Percentiles rank a stretch among this genome's conserved stretches.
These are phyloP conservation scores for Cercospora sp. DNA, from an alignment of 2,329 filamentous ascomycete species.

Conservation along the genomic window DNA sequence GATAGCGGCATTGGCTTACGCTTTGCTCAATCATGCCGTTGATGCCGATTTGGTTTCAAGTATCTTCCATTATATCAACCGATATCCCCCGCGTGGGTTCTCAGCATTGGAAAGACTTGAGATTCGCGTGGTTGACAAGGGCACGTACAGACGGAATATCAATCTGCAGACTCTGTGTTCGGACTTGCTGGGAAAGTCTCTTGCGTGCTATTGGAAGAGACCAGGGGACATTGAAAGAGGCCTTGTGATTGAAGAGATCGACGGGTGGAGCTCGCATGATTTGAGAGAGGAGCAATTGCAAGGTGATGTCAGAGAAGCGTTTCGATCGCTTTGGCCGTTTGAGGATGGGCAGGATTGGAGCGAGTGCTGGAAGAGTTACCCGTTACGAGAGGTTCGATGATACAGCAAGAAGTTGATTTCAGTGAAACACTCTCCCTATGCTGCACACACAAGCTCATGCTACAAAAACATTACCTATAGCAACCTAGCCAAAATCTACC, in stretches of 20 bases:
- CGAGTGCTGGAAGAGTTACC: background rate
- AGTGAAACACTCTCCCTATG: no score
- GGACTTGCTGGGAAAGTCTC: background rate
- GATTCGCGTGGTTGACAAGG: background rate
- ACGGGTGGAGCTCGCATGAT: background rate
- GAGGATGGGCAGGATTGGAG: background rate
- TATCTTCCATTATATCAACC: background rate
- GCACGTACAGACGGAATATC: no score
- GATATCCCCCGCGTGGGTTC: background rate
- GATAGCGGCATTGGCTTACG: background rate
- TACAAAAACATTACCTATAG: no score
- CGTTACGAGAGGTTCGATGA: background rate
- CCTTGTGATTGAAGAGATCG: background rate
- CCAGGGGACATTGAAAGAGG: background rate
- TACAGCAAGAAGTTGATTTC: no score
- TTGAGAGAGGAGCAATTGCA: background rate
- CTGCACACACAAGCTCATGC: no score
- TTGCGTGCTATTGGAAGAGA: background rate
- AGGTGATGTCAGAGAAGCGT: background rate
- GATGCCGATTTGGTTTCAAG: background rate
- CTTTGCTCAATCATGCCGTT: background rate
- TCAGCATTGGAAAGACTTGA: background rate
- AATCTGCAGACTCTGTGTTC: no score
- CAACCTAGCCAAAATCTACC: conserved; percentile 28
- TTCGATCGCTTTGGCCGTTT: background rate